Percentiles rank a stretch among this genome's conserved stretches.
These are phyloP conservation scores for Aspergillus texensis DNA, from an alignment of 2,329 filamentous ascomycete genomes.

Conservation along the genomic window DNA sequence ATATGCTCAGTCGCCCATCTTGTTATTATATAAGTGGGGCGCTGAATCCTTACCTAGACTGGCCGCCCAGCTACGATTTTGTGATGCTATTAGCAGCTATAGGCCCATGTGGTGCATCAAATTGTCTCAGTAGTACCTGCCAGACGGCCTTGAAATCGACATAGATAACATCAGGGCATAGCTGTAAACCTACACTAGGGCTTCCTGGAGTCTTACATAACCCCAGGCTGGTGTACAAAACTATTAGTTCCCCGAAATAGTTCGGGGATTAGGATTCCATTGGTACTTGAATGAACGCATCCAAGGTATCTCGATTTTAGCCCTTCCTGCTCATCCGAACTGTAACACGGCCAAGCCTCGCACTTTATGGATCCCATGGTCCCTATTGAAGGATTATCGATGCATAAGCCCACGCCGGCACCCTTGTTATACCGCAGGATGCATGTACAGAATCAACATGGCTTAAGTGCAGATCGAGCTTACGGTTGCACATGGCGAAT, in stretches of 20 bases:
- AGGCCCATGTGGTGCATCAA: neutral
- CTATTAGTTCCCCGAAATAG: neutral
- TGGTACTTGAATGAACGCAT: neutral
- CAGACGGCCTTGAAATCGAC: neutral
- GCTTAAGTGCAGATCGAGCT: rapidly evolving
- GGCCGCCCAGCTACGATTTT: neutral
- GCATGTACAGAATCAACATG: neutral
- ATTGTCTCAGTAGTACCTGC: neutral
- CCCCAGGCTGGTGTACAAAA: neutral
- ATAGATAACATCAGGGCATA: neutral
- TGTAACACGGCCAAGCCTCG: neutral
- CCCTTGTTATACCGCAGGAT: neutral
- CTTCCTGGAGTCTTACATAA: neutral
- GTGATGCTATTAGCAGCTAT: neutral
- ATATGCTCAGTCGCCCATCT: no score
- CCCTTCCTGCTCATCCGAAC: neutral
- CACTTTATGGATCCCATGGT: neutral
- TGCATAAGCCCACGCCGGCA: neutral
- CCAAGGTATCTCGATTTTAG: neutral
- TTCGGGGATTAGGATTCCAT: rapidly evolving
- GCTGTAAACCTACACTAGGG: neutral
- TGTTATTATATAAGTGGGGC: no score
- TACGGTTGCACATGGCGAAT: neutral
- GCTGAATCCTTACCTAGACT: neutral
- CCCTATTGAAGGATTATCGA: neutral